Conservation (phyloP, 192 early-diverging fungal genomes). For the Coemansia sp. region DNA sequence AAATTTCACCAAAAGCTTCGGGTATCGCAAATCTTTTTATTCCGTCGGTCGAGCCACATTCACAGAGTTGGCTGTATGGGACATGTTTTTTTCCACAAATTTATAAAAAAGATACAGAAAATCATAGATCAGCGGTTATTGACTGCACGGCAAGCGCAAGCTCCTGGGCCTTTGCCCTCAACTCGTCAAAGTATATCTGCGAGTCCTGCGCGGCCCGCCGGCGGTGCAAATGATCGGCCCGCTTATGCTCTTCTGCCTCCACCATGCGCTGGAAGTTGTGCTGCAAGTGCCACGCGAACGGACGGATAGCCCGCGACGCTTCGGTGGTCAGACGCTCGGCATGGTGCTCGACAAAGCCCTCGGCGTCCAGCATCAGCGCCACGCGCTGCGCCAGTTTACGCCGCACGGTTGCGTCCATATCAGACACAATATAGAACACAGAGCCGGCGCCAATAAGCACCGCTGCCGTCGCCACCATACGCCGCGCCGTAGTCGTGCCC, state of each 20-base stretch:
- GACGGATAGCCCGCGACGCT: constrained; percentile 61
- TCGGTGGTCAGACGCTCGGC: constrained; percentile 64
- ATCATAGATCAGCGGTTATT: constrained; percentile 18
- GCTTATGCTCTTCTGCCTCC: constrained; percentile 65
- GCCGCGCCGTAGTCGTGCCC: constrained; percentile 38
- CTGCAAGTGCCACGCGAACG: constrained; percentile 70
- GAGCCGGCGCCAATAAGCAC: constrained; percentile 54
- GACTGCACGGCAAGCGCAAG: constrained; percentile 52
- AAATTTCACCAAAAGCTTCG: background rate
- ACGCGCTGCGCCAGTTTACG: constrained; percentile 63
- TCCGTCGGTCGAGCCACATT: background rate
- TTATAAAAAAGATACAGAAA: background rate
- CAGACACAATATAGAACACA: constrained; percentile 62
- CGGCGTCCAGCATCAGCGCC: constrained; percentile 52
- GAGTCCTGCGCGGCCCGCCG: constrained; percentile 64
- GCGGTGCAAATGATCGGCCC: constrained; percentile 57
- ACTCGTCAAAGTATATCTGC: constrained; percentile 62
- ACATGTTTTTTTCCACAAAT: background rate
- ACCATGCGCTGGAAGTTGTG: constrained; percentile 68
- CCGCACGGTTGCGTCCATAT: constrained; percentile 67
- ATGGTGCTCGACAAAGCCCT: constrained; percentile 60
- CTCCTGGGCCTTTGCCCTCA: constrained; percentile 59
- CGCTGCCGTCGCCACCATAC: constrained; percentile 41
- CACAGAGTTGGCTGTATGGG: background rate
- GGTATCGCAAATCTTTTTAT: background rate